phyloP scores from a whole-genome alignment of 2,329 filamentous ascomycete species.

The Fusarium bactridioides region DNA sequence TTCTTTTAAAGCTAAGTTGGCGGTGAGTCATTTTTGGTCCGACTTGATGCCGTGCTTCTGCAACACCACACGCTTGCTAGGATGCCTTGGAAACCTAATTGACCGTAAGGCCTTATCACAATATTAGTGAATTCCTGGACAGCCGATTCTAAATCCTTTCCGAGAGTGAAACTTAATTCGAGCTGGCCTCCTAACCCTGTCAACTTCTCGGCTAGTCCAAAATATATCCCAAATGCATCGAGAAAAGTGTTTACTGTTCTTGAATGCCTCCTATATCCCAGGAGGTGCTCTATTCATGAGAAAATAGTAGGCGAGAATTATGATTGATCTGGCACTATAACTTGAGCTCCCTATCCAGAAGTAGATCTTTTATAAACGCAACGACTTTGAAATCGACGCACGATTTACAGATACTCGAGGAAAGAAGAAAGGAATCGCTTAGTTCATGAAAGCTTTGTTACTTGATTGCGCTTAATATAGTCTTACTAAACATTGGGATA shows the following conservation, averaged over 20 bases:
- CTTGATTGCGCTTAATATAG: neutral
- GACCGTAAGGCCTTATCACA: neutral
- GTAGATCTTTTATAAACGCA: neutral
- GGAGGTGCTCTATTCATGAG: neutral
- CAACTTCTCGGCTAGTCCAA: neutral
- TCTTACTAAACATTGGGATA: neutral
- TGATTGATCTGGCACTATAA: neutral
- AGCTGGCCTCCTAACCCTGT: neutral
- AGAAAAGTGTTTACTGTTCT: neutral
- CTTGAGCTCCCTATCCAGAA: neutral
- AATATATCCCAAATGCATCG: neutral
- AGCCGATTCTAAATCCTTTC: neutral
- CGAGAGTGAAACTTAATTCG: neutral
- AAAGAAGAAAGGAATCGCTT: too few relatives aligned
- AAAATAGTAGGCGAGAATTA: neutral
- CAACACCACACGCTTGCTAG: neutral
- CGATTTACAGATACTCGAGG: neutral
- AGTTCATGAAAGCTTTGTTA: neutral
- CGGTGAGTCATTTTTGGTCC: neutral
- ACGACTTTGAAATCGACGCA: neutral
- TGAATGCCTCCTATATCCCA: neutral
- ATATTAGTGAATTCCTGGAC: neutral
- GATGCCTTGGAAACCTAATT: neutral
- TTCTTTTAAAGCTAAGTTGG: neutral
- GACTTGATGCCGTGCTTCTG: neutral